Evolutionary conservation across 2,329 filamentous ascomycete species (phyloP).

Genomic region (Colletotrichum orbiculare): DNA sequence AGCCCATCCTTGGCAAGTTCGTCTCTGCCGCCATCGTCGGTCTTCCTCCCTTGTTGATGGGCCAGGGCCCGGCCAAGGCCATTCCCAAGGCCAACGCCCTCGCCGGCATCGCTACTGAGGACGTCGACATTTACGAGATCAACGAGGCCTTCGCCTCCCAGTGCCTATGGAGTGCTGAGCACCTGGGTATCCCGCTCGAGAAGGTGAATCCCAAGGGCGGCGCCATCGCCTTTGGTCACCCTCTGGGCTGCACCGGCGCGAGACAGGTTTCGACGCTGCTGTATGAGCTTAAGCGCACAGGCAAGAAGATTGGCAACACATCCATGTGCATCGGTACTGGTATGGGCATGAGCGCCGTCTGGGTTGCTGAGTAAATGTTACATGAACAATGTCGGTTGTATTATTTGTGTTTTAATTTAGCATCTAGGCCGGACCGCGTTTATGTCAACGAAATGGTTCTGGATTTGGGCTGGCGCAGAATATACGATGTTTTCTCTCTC

Average conservation of each 20-base stretch:
- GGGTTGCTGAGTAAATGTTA: constrained; percentile 83
- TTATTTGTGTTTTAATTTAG: constrained; percentile 30
- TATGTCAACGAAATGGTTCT: constrained; percentile 29
- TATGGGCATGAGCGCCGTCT: constrained; percentile 98
- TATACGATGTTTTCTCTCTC: constrained; percentile 7
- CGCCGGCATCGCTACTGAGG: constrained; percentile 85
- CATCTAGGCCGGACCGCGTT: constrained; percentile 19
- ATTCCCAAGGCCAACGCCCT: constrained; percentile 93
- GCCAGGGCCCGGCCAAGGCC: constrained; percentile 92
- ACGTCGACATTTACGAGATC: constrained; percentile 98
- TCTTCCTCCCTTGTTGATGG: constrained; percentile 94
- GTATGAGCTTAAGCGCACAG: constrained; percentile 87
- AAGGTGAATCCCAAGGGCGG: constrained; percentile 99
- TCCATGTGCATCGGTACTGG: constrained; percentile 98
- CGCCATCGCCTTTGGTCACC: constrained; percentile 95
- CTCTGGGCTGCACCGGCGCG: constrained; percentile 92
- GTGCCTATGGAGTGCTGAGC: constrained; percentile 91
- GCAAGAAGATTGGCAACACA: constrained; percentile 88
- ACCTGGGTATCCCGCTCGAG: constrained; percentile 82
- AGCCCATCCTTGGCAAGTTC: constrained; percentile 92
- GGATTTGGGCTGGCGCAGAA: constrained; percentile 30
- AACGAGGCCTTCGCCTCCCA: constrained; percentile 98
- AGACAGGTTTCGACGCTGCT: constrained; percentile 92
- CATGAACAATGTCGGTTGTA: not conserved
- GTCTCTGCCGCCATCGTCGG: constrained; percentile 87